Conservation (phyloP, 164 flowering plant genomes). For the Macadamia integrifolia region DNA sequence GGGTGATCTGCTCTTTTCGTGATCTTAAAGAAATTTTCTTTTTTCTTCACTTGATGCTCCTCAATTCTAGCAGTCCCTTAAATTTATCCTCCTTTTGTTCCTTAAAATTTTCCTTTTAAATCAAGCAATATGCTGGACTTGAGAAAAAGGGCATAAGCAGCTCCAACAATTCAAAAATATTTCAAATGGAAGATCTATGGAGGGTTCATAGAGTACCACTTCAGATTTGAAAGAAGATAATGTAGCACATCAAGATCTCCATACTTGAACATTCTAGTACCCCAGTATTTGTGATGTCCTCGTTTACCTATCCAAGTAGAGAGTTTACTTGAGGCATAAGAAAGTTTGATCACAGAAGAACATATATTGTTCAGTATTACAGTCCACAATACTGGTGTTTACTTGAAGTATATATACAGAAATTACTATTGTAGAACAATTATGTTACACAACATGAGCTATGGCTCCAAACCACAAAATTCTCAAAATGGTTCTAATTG, state of each 20-base stretch:
- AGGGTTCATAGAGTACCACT: constrained; percentile 53
- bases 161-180: background rate
- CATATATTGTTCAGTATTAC: background rate
- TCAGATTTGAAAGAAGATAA: constrained; percentile 87
- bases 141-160: background rate
- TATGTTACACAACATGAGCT: background rate
- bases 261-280: constrained; percentile 97
- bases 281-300: constrained; percentile 94
- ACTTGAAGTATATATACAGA: background rate
- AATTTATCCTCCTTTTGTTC: too few relatives aligned
- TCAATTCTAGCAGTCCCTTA: too few relatives aligned
- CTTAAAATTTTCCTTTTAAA: too few relatives aligned
- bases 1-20: too few relatives aligned
- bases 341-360: background rate
- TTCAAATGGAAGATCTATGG: background rate
- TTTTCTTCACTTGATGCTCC: too few relatives aligned
- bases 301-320: constrained; percentile 66
- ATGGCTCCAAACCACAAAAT: too few relatives aligned
- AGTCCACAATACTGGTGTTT: background rate
- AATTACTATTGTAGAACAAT: too few relatives aligned
- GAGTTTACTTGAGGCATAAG: background rate
- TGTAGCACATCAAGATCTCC: constrained; percentile 86
- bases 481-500: too few relatives aligned
- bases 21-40: too few relatives aligned
- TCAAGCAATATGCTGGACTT: too few relatives aligned